Evolutionary conservation across 2,329 filamentous ascomycete species (phyloP).

Genomic region (Aureobasidium mangrovei): DNA sequence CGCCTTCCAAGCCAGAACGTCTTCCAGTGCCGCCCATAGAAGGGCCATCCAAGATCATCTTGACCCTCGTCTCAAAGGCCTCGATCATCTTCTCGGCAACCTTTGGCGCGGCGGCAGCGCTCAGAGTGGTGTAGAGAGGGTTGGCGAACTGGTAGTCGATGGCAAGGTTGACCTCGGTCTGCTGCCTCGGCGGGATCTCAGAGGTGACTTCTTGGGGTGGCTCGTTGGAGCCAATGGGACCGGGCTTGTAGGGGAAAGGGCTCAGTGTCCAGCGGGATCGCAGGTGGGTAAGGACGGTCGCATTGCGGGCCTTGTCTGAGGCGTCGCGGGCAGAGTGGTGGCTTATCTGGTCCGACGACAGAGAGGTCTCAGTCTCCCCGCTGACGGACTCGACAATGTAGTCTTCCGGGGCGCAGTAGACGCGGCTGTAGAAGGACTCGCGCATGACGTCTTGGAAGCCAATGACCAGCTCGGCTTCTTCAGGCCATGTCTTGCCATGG

Average conservation of each 20-base stretch:
- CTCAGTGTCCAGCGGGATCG: conserved; percentile 61
- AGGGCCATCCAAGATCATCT: conserved; percentile 38
- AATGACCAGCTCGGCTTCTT: conserved; percentile 67
- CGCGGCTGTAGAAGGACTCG: conserved; percentile 71
- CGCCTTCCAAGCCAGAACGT: no score
- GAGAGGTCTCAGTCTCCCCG: conserved; percentile 45
- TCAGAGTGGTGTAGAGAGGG: conserved; percentile 77
- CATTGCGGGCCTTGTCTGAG: conserved; percentile 27
- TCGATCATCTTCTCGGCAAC: conserved; percentile 83
- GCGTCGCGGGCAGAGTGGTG: conserved; percentile 33
- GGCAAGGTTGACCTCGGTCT: conserved; percentile 65
- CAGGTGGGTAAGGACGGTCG: conserved; percentile 54
- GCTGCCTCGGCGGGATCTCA: conserved; percentile 32
- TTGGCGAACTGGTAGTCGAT: conserved; percentile 82
- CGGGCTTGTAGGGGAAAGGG: conserved; percentile 40
- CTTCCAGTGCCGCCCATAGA: background rate
- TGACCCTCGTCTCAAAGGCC: conserved; percentile 79
- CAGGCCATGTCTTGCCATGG: conserved; percentile 52
- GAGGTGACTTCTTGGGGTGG: conserved; percentile 35
- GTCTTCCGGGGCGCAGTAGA: conserved; percentile 65
- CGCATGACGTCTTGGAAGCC: conserved; percentile 75
- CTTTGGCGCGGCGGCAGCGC: conserved; percentile 71
- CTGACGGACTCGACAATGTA: conserved; percentile 66
- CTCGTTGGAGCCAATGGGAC: conserved; percentile 4
- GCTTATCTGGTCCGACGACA: conserved; percentile 31